A percentile compares a stretch with the other conserved stretches of the same genome.
Evolutionary conservation across 1,284 basidiomycete species (phyloP).

Genomic region (Prillingera fragicola): DNA sequence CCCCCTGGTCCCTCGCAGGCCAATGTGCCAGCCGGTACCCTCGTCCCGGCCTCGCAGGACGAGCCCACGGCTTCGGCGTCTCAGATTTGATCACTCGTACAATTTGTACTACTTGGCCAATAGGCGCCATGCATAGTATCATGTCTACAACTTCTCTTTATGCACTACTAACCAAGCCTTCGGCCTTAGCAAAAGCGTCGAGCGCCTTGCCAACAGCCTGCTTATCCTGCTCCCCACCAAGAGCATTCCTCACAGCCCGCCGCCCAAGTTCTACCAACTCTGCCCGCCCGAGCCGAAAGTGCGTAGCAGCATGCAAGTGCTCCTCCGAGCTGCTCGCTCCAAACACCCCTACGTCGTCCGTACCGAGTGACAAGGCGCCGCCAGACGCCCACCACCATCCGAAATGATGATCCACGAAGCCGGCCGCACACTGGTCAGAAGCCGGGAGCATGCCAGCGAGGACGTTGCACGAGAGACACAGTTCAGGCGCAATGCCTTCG

Average conservation of each 20-base stretch:
- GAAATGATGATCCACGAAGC: constrained; percentile 28
- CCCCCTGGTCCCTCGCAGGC: too few relatives aligned
- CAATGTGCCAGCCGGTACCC: too few relatives aligned
- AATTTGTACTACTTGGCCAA: too few relatives aligned
- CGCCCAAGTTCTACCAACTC: constrained; percentile 23
- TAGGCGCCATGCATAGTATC: too few relatives aligned
- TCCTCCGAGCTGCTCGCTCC: constrained; percentile 20
- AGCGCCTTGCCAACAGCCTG: constrained; percentile 1
- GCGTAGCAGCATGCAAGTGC: constrained; percentile 21
- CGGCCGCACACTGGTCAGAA: background rate
- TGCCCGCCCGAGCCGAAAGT: constrained; percentile 19
- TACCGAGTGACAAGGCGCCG: constrained; percentile 23
- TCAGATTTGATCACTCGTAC: too few relatives aligned
- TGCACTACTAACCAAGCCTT: background rate
- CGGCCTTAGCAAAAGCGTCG: constrained; percentile 3
- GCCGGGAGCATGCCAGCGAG: constrained; percentile 45
- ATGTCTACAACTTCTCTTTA: too few relatives aligned
- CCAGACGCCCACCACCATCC: constrained; percentile 26
- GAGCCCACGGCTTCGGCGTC: too few relatives aligned
- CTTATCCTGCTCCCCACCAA: constrained; percentile 12
- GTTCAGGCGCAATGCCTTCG: constrained; percentile 64
- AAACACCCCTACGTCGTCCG: constrained; percentile 36
- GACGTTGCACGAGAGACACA: constrained; percentile 75
- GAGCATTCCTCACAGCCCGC: constrained; percentile 18
- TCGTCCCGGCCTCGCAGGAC: too few relatives aligned